These are phyloP conservation scores for Astraeus odoratus DNA, from an alignment of 768 basidiomycete species.

Conservation along the genomic window DNA sequence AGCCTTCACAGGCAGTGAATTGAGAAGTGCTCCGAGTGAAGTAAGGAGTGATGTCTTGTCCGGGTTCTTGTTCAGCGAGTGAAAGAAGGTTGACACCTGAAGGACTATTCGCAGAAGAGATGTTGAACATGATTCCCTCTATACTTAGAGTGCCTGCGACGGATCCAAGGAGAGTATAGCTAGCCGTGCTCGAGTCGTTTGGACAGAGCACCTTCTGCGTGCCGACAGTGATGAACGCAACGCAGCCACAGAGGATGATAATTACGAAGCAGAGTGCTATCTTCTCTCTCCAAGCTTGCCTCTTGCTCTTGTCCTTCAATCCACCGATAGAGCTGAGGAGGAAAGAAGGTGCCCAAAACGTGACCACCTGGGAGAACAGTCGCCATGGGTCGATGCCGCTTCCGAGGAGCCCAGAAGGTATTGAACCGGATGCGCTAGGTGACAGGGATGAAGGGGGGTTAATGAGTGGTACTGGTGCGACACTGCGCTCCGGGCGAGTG, in stretches of 20 bases:
- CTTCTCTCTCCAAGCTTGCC: constrained; percentile 98
- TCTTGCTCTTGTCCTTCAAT: constrained; percentile 66
- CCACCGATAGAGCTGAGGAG: constrained; percentile 70
- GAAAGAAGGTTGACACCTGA: constrained; percentile 49
- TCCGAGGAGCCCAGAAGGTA: constrained; percentile 25
- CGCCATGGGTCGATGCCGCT: constrained; percentile 60
- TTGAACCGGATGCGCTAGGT: constrained; percentile 31
- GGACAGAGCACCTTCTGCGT: constrained; percentile 92
- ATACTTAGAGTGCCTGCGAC: constrained; percentile 63
- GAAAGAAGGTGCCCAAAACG: constrained; percentile 87
- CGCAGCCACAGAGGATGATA: constrained; percentile 60
- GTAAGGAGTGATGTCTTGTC: constrained; percentile 84
- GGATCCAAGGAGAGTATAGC: constrained; percentile 51
- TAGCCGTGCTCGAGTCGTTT: constrained; percentile 33
- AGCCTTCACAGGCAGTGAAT: constrained; percentile 57
- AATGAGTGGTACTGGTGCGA: constrained; percentile 91
- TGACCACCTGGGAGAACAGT: constrained; percentile 69
- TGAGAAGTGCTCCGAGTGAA: constrained; percentile 68
- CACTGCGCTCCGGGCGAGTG: constrained; percentile 90
- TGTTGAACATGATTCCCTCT: constrained; percentile 71
- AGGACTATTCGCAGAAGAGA: constrained; percentile 43
- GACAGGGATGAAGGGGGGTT: constrained; percentile 58
- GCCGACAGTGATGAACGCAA: constrained; percentile 93
- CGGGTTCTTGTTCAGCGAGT: constrained; percentile 51
- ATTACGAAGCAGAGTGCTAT: constrained; percentile 89